These are phyloP conservation scores for Fusarium stilboides DNA, from an alignment of 2,329 filamentous ascomycete genomes.

Conservation along the genomic window DNA sequence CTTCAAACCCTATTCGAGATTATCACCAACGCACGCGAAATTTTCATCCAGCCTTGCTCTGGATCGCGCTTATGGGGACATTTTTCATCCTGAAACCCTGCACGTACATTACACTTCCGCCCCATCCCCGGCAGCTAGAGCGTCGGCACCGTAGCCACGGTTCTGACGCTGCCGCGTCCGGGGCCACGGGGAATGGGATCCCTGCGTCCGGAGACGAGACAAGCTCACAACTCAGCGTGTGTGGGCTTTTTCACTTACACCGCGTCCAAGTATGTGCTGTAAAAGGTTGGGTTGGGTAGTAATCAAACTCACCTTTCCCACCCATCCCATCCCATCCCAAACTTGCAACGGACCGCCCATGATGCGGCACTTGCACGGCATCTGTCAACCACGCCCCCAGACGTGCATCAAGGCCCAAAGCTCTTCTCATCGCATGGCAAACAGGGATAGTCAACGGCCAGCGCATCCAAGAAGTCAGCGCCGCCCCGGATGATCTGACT, in stretches of 20 bases:
- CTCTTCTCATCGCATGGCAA: conserved; percentile 38
- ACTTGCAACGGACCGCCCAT: background rate
- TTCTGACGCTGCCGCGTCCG: conserved; percentile 48
- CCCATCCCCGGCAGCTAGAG: conserved; percentile 40
- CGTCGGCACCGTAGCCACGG: conserved; percentile 50
- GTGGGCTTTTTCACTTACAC: conserved; percentile 29
- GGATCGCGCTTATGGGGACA: conserved; percentile 30
- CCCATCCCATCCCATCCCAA: background rate
- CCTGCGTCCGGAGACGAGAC: conserved; percentile 41
- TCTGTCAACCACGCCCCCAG: conserved; percentile 25
- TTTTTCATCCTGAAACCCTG: conserved; percentile 37
- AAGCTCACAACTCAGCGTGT: conserved; percentile 22
- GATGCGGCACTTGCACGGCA: conserved; percentile 43
- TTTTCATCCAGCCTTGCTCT: conserved; percentile 26
- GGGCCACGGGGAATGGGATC: conserved; percentile 42
- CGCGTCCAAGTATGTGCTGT: background rate
- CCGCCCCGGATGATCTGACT: conserved; percentile 37
- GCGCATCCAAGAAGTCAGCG: conserved; percentile 25
- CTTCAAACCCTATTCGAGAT: conserved; percentile 41
- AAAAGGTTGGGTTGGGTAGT: conserved; percentile 5
- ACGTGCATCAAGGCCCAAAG: background rate
- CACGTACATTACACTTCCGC: conserved; percentile 31
- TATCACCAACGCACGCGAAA: conserved; percentile 23
- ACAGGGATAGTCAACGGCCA: conserved; percentile 36
- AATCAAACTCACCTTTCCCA: conserved; percentile 14